Evolutionary conservation across 768 basidiomycete genomes (phyloP).

Genomic region (Cystofilobasidium capitatum): DNA sequence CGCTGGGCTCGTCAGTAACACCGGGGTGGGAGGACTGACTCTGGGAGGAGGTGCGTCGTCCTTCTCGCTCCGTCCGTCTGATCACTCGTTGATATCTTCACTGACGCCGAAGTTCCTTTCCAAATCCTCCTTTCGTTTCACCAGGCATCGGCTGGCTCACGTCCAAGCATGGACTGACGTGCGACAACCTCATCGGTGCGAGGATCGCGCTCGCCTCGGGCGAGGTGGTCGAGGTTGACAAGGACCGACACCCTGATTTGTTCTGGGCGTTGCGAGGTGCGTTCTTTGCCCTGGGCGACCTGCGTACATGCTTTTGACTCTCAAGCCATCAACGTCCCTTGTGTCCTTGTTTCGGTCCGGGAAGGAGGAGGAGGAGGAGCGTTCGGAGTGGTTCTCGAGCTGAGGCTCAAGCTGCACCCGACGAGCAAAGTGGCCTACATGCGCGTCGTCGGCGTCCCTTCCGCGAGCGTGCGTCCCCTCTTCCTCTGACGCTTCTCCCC

Average conservation of each 20-base stretch:
- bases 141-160: constrained; percentile 5
- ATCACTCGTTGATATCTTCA: neutral
- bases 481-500: neutral
- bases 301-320: no score
- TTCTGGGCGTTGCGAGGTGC: constrained; percentile 15
- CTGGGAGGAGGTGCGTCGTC: constrained; percentile 4
- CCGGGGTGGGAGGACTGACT: constrained; percentile 3
- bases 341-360: neutral
- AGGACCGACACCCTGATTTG: neutral
- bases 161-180: neutral
- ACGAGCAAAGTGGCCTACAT: neutral
- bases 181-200: constrained; percentile 10
- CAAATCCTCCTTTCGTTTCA: neutral
- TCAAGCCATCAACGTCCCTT: no score
- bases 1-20: neutral
- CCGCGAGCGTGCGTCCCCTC: neutral
- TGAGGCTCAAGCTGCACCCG: constrained; percentile 4
- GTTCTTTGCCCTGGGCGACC: neutral
- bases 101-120: neutral
- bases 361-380: constrained; percentile 13
- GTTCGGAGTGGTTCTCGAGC: constrained; percentile 7
- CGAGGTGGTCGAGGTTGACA: constrained; percentile 4
- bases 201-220: constrained; percentile 8
- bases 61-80: neutral
- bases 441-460: neutral